Percentiles rank a stretch among this genome's conserved stretches.
Conservation (phyloP, 768 basidiomycete species). For the Lenzites betulinus region DNA sequence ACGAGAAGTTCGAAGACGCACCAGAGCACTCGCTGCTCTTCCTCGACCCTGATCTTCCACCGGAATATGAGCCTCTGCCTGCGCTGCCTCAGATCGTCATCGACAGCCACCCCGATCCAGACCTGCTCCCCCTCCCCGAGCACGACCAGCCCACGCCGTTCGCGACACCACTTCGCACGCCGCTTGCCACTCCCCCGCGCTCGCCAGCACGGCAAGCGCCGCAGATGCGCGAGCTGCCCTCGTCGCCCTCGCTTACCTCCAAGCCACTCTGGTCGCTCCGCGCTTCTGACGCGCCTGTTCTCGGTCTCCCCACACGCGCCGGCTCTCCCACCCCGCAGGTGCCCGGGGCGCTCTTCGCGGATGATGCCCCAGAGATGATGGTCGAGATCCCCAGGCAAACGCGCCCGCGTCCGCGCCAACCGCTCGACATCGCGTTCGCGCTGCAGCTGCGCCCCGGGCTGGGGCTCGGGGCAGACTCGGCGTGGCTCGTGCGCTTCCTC, state of each 20-base stretch:
- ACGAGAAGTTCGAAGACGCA: constrained; percentile 30
- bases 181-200: constrained; percentile 8
- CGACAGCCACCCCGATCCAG: constrained; percentile 42
- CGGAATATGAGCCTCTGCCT: constrained; percentile 6
- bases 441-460: constrained; percentile 78
- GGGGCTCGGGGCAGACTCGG: constrained; percentile 69
- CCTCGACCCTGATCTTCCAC: constrained; percentile 12
- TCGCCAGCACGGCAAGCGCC: constrained; percentile 25
- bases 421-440: constrained; percentile 66
- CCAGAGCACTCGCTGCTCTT: constrained; percentile 21
- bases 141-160: constrained; percentile 15
- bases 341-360: constrained; percentile 27
- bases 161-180: constrained; percentile 24
- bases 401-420: constrained; percentile 29
- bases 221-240: constrained; percentile 27
- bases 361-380: constrained; percentile 19
- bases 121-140: constrained; percentile 41
- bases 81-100: constrained; percentile 17
- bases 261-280: constrained; percentile 43
- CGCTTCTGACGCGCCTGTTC: constrained; percentile 43
- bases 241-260: constrained; percentile 15
- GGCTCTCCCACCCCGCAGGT: constrained; percentile 16
- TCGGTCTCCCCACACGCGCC: constrained; percentile 33
- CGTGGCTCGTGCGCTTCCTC: constrained; percentile 78
- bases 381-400: constrained; percentile 20